A percentile compares a stretch with the other conserved stretches of the same genome.
phyloP scores from a whole-genome alignment of 2,329 filamentous ascomycete genomes.

The Neodidymelliopsis sp. region DNA sequence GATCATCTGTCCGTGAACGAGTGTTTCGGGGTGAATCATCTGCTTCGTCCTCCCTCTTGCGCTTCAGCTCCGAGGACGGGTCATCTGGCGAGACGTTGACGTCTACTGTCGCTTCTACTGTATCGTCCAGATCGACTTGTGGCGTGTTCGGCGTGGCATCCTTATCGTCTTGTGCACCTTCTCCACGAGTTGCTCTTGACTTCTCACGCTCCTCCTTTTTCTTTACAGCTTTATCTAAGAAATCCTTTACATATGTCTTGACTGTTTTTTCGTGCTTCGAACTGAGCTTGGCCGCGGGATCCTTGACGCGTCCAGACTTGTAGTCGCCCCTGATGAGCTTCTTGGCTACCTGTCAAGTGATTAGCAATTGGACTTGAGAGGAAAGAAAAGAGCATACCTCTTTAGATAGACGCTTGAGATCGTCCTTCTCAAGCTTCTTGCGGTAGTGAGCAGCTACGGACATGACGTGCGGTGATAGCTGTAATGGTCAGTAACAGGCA shows the following conservation, averaged over 20 bases:
- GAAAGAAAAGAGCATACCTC: slow-evolving; percentile 54
- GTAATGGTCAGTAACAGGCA: slow-evolving; percentile 18
- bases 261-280: slow-evolving; percentile 83
- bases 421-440: slow-evolving; percentile 83
- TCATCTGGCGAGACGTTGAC: slow-evolving; percentile 34
- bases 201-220: slow-evolving; percentile 70
- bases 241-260: slow-evolving; percentile 83
- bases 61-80: slow-evolving; percentile 44
- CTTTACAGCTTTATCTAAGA: slow-evolving; percentile 82
- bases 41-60: slow-evolving; percentile 47
- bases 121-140: slow-evolving; percentile 9
- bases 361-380: slow-evolving; percentile 14
- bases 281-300: slow-evolving; percentile 75
- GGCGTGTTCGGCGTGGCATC: slow-evolving; percentile 32
- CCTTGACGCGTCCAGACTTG: slow-evolving; percentile 84
- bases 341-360: slow-evolving; percentile 68
- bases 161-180: slow-evolving; percentile 27
- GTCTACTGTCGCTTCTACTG: slow-evolving; percentile 7
- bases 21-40: slow-evolving; percentile 43
- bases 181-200: slow-evolving; percentile 58
- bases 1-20: slow-evolving; percentile 43
- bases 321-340: slow-evolving; percentile 92
- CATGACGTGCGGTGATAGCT: slow-evolving; percentile 87
- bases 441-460: slow-evolving; percentile 87
- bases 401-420: slow-evolving; percentile 70